These are phyloP conservation scores for Mucor piriformis DNA, from an alignment of 371 early-diverging fungal species.

Conservation along the genomic window DNA sequence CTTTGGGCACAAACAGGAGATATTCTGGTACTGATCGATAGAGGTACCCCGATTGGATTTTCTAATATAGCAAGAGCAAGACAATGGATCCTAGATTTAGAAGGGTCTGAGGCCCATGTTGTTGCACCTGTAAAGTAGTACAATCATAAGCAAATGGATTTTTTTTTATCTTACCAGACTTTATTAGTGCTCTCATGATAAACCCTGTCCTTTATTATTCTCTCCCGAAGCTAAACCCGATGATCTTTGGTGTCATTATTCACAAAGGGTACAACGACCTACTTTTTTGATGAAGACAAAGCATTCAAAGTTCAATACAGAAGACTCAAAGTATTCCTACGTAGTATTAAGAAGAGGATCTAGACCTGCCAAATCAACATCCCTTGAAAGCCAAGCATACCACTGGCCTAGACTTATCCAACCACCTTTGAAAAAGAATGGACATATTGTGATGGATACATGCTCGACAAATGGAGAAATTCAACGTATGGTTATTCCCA, in stretches of 20 bases:
- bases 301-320: slow-evolving; percentile 66
- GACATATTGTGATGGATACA: slow-evolving; percentile 76
- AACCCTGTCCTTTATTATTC: slow-evolving; percentile 67
- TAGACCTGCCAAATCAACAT: slow-evolving; percentile 44
- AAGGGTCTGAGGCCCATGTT: slow-evolving; percentile 50
- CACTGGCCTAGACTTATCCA: slow-evolving; percentile 74
- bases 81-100: slow-evolving; percentile 62
- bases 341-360: slow-evolving; percentile 72
- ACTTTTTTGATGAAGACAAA: slow-evolving; percentile 77
- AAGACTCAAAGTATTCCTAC: slow-evolving; percentile 83
- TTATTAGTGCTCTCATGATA: slow-evolving; percentile 76
- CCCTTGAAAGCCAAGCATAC: slow-evolving; percentile 53
- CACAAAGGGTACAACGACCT: slow-evolving; percentile 80
- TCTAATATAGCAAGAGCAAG: slow-evolving; percentile 73
- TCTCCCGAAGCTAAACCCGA: slow-evolving; percentile 48
- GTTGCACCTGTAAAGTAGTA: slow-evolving; percentile 71
- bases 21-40: slow-evolving; percentile 81
- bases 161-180: neutral
- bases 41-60: slow-evolving; percentile 85
- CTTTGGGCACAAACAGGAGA: slow-evolving; percentile 82
- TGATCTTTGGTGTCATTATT: slow-evolving; percentile 82
- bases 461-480: slow-evolving; percentile 64
- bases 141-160: neutral
- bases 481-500: slow-evolving; percentile 75
- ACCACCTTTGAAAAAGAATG: slow-evolving; percentile 77